These are phyloP conservation scores for Lecanoromycetidae sp. DNA, from an alignment of 2,329 filamentous ascomycete species.

Conservation along the genomic window DNA sequence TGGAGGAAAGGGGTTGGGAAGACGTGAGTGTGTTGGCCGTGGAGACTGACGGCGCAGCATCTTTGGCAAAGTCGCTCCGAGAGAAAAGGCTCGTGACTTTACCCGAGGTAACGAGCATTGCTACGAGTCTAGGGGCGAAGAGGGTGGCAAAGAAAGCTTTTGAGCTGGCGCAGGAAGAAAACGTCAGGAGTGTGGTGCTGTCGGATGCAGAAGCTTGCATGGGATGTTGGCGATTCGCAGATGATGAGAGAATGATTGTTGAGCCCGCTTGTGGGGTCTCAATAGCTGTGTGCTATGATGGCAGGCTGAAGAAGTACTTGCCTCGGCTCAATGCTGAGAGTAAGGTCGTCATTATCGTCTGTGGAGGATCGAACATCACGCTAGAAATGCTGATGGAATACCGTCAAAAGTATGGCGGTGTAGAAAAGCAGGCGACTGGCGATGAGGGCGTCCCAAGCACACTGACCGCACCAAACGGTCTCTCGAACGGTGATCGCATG, in stretches of 20 bases:
- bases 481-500: background rate
- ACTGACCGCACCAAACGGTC: slow-evolving; percentile 3
- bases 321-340: slow-evolving; percentile 52
- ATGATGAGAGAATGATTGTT: slow-evolving; percentile 70
- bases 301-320: slow-evolving; percentile 46
- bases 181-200: slow-evolving; percentile 51
- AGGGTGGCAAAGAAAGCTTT: slow-evolving; percentile 58
- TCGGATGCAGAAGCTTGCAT: slow-evolving; percentile 67
- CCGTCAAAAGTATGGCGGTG: slow-evolving; percentile 30
- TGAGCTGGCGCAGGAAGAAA: slow-evolving; percentile 45
- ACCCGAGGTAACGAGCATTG: slow-evolving; percentile 60
- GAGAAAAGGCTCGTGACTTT: slow-evolving; percentile 48
- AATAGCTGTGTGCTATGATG: slow-evolving; percentile 34
- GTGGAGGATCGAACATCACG: slow-evolving; percentile 61
- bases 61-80: slow-evolving; percentile 50
- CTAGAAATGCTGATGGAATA: slow-evolving; percentile 50
- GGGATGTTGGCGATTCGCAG: slow-evolving; percentile 63
- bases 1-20: slow-evolving; percentile 33
- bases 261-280: slow-evolving; percentile 79
- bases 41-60: slow-evolving; percentile 65
- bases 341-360: slow-evolving; percentile 74
- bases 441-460: slow-evolving; percentile 14
- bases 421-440: slow-evolving; percentile 10
- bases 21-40: slow-evolving; percentile 52
- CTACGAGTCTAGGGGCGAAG: slow-evolving; percentile 61